Evolutionary conservation across 169 alveolate species (phyloP).

Genomic region (Neospora caninum): DNA sequence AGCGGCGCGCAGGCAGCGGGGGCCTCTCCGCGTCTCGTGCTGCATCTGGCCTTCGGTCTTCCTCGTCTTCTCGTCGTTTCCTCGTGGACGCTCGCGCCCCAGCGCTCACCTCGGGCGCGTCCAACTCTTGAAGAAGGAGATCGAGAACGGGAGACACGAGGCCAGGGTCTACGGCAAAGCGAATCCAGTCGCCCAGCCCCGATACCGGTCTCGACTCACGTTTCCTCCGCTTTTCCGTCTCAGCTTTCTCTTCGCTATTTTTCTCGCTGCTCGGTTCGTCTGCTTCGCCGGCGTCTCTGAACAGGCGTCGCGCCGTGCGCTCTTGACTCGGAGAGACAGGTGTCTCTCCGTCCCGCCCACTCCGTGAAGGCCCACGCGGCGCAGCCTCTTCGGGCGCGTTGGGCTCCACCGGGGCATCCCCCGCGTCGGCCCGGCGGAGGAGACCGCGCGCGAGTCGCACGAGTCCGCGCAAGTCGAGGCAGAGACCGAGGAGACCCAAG

Average conservation of each 20-base stretch:
- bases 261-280: not conserved
- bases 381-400: not conserved
- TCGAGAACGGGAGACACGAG: not conserved
- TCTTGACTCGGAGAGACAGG: too few species aligned
- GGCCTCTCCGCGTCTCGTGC: not conserved
- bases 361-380: too few species aligned
- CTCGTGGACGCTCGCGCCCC: not conserved
- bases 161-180: not conserved
- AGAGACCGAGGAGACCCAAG: slow-evolving; percentile 19
- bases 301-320: too few species aligned
- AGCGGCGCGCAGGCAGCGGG: not conserved
- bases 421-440: not conserved
- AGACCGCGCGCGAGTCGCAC: not conserved
- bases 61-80: not conserved
- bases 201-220: not conserved
- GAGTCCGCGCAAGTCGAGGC: not conserved
- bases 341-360: too few species aligned
- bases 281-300: too few species aligned
- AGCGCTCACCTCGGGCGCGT: not conserved
- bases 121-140: not conserved
- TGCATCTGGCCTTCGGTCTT: not conserved
- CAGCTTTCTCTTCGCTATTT: not conserved
- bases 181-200: slow-evolving; percentile 6
- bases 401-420: not conserved
- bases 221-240: not conserved